These are phyloP conservation scores for Paxillus rubicundulus DNA, from an alignment of 768 basidiomycete genomes.

Conservation along the genomic window DNA sequence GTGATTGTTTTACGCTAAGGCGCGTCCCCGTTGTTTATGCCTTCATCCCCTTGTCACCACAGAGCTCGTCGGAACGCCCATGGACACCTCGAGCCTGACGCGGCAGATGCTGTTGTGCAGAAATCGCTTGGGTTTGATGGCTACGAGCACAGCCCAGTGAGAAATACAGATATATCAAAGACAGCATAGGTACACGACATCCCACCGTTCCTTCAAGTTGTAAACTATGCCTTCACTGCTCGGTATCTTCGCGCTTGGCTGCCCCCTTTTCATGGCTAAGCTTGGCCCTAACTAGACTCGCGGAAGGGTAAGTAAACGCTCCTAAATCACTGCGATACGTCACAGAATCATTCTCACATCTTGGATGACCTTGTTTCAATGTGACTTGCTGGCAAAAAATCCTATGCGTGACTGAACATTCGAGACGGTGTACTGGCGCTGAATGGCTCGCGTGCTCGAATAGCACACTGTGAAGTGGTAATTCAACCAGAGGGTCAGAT, in stretches of 20 bases:
- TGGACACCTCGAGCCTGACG: slow-evolving; percentile 91
- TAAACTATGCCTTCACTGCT: neutral
- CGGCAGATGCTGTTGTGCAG: slow-evolving; percentile 73
- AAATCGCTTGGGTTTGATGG: slow-evolving; percentile 72
- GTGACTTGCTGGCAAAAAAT: too few relatives aligned
- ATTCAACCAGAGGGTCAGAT: too few relatives aligned
- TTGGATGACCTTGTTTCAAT: too few relatives aligned
- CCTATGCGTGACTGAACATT: too few relatives aligned
- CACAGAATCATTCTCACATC: too few relatives aligned
- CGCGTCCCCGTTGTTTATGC: neutral
- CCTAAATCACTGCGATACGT: too few relatives aligned
- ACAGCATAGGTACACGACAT: neutral
- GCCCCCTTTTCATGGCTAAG: too few relatives aligned
- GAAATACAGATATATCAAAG: slow-evolving; percentile 19
- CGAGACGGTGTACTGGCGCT: too few relatives aligned
- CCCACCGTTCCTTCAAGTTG: neutral
- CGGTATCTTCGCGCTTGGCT: neutral
- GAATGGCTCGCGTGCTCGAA: too few relatives aligned
- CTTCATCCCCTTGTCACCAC: neutral
- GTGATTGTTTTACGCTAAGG: slow-evolving; percentile 37
- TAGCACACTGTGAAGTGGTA: too few relatives aligned
- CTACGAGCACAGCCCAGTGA: slow-evolving; percentile 48
- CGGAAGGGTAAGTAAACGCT: too few relatives aligned
- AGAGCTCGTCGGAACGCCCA: slow-evolving; percentile 84
- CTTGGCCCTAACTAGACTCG: too few relatives aligned